Evolutionary conservation across 2,329 filamentous ascomycete species (phyloP).

Genomic region (Calonectria pauciramosa): DNA sequence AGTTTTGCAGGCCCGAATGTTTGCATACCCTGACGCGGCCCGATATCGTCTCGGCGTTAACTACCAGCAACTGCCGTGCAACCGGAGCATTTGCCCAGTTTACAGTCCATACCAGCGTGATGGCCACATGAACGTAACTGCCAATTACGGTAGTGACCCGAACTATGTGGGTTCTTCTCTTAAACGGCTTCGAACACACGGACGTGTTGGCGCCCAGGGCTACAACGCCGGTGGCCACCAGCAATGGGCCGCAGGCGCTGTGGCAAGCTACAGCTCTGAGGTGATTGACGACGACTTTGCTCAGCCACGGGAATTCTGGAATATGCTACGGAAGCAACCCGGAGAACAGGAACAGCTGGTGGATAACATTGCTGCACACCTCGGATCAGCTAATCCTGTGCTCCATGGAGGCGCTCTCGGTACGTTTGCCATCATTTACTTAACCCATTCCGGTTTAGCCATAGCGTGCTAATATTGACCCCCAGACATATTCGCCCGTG

Average conservation of each 20-base stretch:
- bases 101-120: slow-evolving; percentile 35
- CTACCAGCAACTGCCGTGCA: slow-evolving; percentile 61
- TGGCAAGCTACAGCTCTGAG: slow-evolving; percentile 61
- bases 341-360: slow-evolving; percentile 15
- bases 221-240: slow-evolving; percentile 20
- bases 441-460: not conserved
- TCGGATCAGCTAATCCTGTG: not conserved
- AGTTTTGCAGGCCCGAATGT: slow-evolving; percentile 62
- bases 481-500: slow-evolving; percentile 1
- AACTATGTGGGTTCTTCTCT: slow-evolving; percentile 41
- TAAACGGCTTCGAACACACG: slow-evolving; percentile 45
- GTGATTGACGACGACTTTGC: slow-evolving; percentile 18
- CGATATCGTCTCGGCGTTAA: slow-evolving; percentile 67
- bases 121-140: slow-evolving; percentile 38
- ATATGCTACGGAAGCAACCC: slow-evolving; percentile 6
- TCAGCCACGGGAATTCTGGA: slow-evolving; percentile 19
- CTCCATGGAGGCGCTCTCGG: slow-evolving; percentile 11
- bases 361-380: not conserved
- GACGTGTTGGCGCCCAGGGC: slow-evolving; percentile 32
- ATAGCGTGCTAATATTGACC: not conserved
- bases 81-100: slow-evolving; percentile 27
- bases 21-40: slow-evolving; percentile 64
- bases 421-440: not conserved
- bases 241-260: slow-evolving; percentile 69
- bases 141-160: slow-evolving; percentile 46